phyloP scores from a whole-genome alignment of 768 basidiomycete species.

The Podaxis carcinomalis region DNA sequence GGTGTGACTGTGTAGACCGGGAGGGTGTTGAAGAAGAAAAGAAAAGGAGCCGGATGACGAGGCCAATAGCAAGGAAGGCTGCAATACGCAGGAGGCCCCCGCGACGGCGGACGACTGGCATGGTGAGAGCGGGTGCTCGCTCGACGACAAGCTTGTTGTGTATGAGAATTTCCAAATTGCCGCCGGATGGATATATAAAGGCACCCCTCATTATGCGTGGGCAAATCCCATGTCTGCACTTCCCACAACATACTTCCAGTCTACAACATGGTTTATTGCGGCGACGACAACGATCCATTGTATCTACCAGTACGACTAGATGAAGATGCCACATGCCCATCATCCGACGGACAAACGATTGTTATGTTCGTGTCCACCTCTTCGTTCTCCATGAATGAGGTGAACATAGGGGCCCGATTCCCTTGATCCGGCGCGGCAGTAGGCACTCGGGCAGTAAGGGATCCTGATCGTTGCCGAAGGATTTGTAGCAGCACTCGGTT shows the following conservation, averaged over 20 bases:
- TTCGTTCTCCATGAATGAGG: constrained; percentile 19
- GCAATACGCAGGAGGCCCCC: constrained; percentile 44
- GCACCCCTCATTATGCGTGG: constrained; percentile 1
- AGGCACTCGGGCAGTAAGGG: constrained; percentile 17
- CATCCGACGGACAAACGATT: constrained; percentile 14
- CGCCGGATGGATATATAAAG: background rate
- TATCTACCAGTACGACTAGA: background rate
- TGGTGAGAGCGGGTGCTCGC: constrained; percentile 16
- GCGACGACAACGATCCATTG: background rate
- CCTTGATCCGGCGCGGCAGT: background rate
- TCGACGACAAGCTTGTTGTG: background rate
- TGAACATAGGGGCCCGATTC: constrained; percentile 15
- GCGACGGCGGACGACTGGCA: constrained; percentile 43
- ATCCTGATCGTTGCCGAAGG: constrained; percentile 23
- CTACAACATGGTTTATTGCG: background rate
- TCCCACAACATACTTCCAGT: background rate
- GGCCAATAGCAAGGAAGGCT: constrained; percentile 25
- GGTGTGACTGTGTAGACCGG: constrained; percentile 26
- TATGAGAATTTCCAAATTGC: background rate
- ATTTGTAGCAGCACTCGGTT: constrained; percentile 38
- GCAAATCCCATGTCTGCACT: background rate
- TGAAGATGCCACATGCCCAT: background rate
- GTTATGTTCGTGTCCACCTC: constrained; percentile 18
- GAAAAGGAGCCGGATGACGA: constrained; percentile 33
- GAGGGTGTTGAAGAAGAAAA: constrained; percentile 24